phyloP scores from a whole-genome alignment of 257 asterid species.

The Scutellaria baicalensis region DNA sequence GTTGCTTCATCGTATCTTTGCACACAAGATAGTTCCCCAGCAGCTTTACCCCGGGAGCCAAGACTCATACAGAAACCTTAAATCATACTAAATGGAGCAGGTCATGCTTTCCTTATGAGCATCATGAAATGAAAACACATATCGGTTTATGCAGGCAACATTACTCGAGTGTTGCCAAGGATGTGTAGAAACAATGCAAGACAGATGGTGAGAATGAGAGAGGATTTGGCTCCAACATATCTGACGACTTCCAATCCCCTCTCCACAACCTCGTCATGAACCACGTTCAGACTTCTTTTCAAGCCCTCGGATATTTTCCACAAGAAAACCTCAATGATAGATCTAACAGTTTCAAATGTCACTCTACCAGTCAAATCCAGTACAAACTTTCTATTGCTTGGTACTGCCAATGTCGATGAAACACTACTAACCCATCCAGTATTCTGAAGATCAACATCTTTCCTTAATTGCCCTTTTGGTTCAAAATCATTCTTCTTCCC shows the following conservation, averaged over 20 bases:
- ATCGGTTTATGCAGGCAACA: constrained; percentile 52
- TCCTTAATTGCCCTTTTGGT: constrained; percentile 21
- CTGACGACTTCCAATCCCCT: constrained; percentile 74
- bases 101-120: background rate
- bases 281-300: constrained; percentile 54
- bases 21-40: background rate
- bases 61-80: background rate
- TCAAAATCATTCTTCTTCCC: constrained; percentile 21
- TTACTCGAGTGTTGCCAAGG: constrained; percentile 42
- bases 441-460: constrained; percentile 33
- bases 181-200: constrained; percentile 61
- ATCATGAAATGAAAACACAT: background rate
- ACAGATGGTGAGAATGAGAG: constrained; percentile 66
- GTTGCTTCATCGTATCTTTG: background rate
- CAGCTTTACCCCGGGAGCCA: background rate
- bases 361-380: constrained; percentile 94
- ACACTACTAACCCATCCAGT: constrained; percentile 72
- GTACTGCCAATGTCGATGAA: constrained; percentile 75
- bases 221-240: constrained; percentile 73
- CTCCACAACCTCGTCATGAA: constrained; percentile 54
- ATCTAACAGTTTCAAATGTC: constrained; percentile 75
- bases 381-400: constrained; percentile 72
- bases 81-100: background rate
- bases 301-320: constrained; percentile 54
- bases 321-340: constrained; percentile 54